Evolutionary conservation across 2,329 filamentous ascomycete genomes (phyloP).

Genomic region (Endoconidiophora polonica): DNA sequence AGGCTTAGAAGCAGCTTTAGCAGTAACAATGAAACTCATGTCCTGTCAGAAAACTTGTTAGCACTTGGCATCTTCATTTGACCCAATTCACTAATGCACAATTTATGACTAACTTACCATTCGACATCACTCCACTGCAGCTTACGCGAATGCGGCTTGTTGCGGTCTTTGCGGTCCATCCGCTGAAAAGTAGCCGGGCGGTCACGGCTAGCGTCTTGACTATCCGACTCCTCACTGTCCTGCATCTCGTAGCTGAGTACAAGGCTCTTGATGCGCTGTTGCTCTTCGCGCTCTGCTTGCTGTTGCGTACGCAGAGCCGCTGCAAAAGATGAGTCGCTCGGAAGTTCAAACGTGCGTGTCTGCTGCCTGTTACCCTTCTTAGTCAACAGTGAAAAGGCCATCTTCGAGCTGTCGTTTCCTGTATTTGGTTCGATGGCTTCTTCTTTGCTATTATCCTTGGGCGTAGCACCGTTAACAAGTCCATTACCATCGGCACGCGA

Average conservation of each 20-base stretch:
- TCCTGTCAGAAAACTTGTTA: too few species aligned
- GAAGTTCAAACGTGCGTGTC: slow-evolving; percentile 80
- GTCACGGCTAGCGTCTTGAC: slow-evolving; percentile 27
- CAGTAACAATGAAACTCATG: too few species aligned
- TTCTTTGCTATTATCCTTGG: neutral
- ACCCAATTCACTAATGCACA: too few species aligned
- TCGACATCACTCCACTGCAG: slow-evolving; percentile 93
- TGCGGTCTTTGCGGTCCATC: slow-evolving; percentile 42
- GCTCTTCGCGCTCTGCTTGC: slow-evolving; percentile 85
- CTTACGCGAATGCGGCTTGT: slow-evolving; percentile 70
- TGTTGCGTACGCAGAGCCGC: slow-evolving; percentile 93
- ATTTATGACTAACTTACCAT: slow-evolving; percentile 44
- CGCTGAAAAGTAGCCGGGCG: slow-evolving; percentile 33
- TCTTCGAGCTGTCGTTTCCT: slow-evolving; percentile 32
- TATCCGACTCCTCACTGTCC: slow-evolving; percentile 63
- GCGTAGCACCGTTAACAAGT: neutral
- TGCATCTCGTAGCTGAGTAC: slow-evolving; percentile 92
- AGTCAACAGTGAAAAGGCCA: slow-evolving; percentile 92
- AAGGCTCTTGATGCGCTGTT: slow-evolving; percentile 94
- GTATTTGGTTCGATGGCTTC: neutral
- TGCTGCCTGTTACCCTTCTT: slow-evolving; percentile 94
- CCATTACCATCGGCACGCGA: slow-evolving; percentile 25
- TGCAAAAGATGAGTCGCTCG: slow-evolving; percentile 83
- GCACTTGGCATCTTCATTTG: too few species aligned
- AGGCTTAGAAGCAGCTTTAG: too few species aligned